phyloP scores from a whole-genome alignment of 2,329 filamentous ascomycete genomes.

The Colletotrichum sp. region DNA sequence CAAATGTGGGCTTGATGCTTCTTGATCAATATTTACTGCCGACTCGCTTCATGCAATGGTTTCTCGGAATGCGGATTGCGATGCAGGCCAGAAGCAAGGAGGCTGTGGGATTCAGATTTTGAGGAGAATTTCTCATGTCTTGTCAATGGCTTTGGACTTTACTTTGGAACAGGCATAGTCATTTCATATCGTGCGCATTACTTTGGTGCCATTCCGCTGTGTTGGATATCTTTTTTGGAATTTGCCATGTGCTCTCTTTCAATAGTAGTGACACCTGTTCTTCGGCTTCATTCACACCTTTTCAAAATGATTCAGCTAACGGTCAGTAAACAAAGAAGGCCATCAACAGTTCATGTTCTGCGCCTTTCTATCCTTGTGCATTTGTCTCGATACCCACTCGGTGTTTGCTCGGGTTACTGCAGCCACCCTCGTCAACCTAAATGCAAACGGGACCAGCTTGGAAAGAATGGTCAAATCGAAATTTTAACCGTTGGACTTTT shows the following conservation, averaged over 20 bases:
- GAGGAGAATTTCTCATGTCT: background rate
- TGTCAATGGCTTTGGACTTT: background rate
- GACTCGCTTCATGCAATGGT: background rate
- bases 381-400: background rate
- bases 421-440: background rate
- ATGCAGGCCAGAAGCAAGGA: background rate
- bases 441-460: background rate
- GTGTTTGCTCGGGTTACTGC: background rate
- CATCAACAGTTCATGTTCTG: background rate
- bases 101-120: background rate
- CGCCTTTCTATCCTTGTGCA: background rate
- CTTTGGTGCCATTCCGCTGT: background rate
- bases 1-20: conserved; percentile 18
- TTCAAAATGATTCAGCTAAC: background rate
- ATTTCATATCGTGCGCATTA: background rate
- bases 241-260: background rate
- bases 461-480: background rate
- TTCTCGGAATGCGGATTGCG: background rate
- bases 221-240: fast-evolving
- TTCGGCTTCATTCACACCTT: background rate
- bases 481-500: background rate
- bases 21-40: conserved; percentile 26
- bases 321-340: background rate
- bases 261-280: background rate
- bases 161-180: fast-evolving